Conservation (phyloP, 2,329 filamentous ascomycete species). For the Elsinoe perseae region DNA sequence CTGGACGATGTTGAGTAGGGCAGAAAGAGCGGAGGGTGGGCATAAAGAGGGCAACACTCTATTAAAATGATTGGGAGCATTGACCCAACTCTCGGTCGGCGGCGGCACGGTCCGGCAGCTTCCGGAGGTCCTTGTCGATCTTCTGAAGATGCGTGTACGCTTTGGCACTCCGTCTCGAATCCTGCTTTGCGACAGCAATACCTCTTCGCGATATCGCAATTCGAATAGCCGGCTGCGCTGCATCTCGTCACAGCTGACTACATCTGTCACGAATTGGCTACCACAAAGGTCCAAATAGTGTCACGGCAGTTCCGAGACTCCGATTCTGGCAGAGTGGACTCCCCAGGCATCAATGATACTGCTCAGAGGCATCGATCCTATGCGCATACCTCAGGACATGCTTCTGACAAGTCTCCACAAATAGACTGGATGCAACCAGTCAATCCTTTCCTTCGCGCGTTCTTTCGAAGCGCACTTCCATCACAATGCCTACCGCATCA, state of each 20-base stretch:
- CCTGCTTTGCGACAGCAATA: not conserved
- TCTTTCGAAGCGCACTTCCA: constrained; percentile 92
- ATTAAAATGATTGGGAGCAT: not conserved
- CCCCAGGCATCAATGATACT: constrained; percentile 3
- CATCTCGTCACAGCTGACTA: too few relatives aligned
- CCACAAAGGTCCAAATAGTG: too few relatives aligned
- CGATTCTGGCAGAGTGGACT: too few relatives aligned
- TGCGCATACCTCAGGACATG: not conserved
- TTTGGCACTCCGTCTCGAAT: too few relatives aligned
- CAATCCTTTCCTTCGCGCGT: constrained; percentile 97
- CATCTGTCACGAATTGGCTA: too few relatives aligned
- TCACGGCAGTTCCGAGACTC: too few relatives aligned
- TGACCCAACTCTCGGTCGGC: not conserved
- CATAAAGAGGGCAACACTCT: not conserved
- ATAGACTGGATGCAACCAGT: constrained; percentile 70
- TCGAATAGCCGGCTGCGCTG: too few relatives aligned
- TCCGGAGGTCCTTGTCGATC: not conserved
- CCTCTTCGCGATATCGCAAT: too few relatives aligned
- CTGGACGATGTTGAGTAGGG: not conserved
- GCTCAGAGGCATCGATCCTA: not conserved
- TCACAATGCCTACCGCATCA: constrained; percentile 85
- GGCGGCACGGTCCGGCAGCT: not conserved
- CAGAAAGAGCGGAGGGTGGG: not conserved
- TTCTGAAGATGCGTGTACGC: not conserved
- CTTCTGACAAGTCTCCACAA: not conserved